phyloP scores from a whole-genome alignment of 2,329 filamentous ascomycete species.

The Apiospora marii region DNA sequence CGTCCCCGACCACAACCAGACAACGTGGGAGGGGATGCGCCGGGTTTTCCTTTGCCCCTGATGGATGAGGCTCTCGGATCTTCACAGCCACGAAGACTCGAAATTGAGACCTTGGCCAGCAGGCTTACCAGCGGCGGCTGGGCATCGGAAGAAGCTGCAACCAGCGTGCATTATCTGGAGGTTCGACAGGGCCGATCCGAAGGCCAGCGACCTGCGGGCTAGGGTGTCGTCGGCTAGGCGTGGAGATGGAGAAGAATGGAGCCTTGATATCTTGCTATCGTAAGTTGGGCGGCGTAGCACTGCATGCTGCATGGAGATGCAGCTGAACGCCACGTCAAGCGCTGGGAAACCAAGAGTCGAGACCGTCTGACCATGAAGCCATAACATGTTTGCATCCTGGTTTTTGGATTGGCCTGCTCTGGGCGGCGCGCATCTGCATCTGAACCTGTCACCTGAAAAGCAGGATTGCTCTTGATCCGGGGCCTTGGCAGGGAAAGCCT shows the following conservation, averaged over 20 bases:
- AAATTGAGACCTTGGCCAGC: not conserved
- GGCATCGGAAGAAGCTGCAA: not conserved
- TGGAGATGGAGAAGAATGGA: not conserved
- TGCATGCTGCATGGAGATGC: conserved; percentile 4
- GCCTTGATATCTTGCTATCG: not conserved
- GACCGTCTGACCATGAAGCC: not conserved
- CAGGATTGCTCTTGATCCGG: not conserved
- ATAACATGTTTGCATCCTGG: not conserved
- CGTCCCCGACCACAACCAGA: not conserved
- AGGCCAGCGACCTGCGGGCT: not conserved
- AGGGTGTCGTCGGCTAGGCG: not conserved
- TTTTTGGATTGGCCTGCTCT: not conserved
- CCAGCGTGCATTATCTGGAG: not conserved
- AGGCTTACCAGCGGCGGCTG: not conserved
- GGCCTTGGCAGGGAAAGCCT: not conserved
- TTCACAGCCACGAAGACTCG: not conserved
- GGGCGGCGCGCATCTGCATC: not conserved
- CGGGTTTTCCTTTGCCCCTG: not conserved
- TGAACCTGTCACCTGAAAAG: not conserved
- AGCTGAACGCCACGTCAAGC: conserved; percentile 15
- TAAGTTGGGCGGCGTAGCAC: not conserved
- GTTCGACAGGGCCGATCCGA: not conserved
- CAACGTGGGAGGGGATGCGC: not conserved
- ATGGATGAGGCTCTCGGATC: conserved; percentile 1
- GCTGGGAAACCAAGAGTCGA: not conserved